Base-by-base conservation (phyloP, 352 stramenopile species). In the Pythium pyrilobum region DNA sequence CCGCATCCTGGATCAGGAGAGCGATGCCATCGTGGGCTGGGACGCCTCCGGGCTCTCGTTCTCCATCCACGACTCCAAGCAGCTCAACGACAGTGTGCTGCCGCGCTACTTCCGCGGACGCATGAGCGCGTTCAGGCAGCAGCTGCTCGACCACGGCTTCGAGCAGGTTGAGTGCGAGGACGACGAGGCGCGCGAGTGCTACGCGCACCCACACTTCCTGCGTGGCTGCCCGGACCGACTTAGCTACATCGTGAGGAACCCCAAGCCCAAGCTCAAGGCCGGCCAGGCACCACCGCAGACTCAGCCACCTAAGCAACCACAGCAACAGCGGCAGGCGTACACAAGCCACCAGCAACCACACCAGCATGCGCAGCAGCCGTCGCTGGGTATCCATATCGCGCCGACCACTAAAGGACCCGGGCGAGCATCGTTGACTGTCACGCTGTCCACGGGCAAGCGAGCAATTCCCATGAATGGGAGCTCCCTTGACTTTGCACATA, bases 1-100 rank as follows among this genome's bases (percentile, higher is more conserved):
- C 66, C 74, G 74, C 59, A 87, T 91, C 62, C 58, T 91, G 39
- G 77, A 91, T 63, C 71, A 86, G 42, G 77, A 89, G 59, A 83
- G 66, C 56, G 62, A 69, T 48, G 49, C 61, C 28, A 75, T 91
- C 58, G 73, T 91, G 52, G 39, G 44, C 29, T 91, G 80, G 80
- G 77, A 86, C 56, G 46, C 50, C 10, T 46, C 52, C 27, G 77
- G 77, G 8, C 47, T 36, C n/a, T 85, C 71, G 55, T 91, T 91
- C 62, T 85, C 74, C 25, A 77, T 91, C 51, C 70, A 78, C 40
- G 77, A 91, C 64, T 68, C 59, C 42, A 67, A 79, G 9, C 43
- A 65, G 34, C 69, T 91, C n/a, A 79, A 87, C 42, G 72, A 69
- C 24, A 41, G 55, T 9, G 51, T 91, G 20, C 67, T 91, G 41